These are phyloP conservation scores for Solanum bulbocastanum DNA, from an alignment of 257 asterid genomes.

Conservation along the genomic window DNA sequence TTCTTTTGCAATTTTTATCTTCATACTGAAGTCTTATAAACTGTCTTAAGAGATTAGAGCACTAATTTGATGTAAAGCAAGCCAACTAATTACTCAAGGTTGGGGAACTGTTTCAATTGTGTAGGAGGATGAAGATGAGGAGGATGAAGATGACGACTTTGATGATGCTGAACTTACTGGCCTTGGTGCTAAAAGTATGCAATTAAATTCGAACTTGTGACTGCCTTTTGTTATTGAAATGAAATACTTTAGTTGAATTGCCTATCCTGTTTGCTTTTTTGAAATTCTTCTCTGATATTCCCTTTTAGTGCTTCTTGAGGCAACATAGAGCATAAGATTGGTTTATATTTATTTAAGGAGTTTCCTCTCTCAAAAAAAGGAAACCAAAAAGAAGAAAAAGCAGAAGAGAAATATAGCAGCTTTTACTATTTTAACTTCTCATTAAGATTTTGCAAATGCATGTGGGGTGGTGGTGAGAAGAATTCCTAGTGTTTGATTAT, in stretches of 20 bases:
- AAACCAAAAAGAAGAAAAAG: not conserved
- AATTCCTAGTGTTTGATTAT: not conserved
- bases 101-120: not conserved
- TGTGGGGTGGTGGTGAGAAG: not conserved
- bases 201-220: not conserved
- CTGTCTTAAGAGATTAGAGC: not conserved
- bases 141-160: conserved; percentile 14
- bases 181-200: conserved; percentile 66
- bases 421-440: not conserved
- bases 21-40: not conserved
- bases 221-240: not conserved
- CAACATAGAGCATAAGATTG: not conserved
- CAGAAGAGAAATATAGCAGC: not conserved
- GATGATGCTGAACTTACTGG: conserved; percentile 53
- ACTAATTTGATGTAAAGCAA: not conserved
- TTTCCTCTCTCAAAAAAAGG: not conserved
- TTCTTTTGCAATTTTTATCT: not conserved
- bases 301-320: not conserved
- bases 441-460: not conserved
- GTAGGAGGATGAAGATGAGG: conserved; percentile 44
- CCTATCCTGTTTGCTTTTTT: not conserved
- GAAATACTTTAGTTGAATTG: not conserved
- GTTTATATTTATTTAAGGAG: not conserved
- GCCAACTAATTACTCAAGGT: not conserved
- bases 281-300: not conserved